Percentiles rank a stretch among this genome's conserved stretches.
These are phyloP conservation scores for Quercus berberidifolia DNA, from an alignment of 306 rosid genomes.

Conservation along the genomic window DNA sequence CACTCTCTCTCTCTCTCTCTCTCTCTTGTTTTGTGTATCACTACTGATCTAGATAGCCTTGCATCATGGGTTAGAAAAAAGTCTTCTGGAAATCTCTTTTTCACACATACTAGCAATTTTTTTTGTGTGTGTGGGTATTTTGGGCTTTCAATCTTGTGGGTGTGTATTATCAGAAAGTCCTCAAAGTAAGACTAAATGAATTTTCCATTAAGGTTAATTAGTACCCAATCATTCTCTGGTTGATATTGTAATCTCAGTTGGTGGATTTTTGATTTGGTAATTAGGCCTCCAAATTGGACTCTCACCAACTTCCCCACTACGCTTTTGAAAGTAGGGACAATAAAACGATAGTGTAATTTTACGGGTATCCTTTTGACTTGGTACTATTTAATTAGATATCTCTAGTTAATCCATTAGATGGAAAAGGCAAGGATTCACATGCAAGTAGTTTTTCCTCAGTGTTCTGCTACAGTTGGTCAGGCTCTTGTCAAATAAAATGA, in stretches of 20 bases:
- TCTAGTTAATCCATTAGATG: not conserved
- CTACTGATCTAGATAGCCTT: not conserved
- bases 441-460: not conserved
- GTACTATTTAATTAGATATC: not conserved
- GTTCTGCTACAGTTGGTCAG: not conserved
- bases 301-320: slow-evolving; percentile 10
- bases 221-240: slow-evolving; percentile 8
- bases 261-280: not conserved
- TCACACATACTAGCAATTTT: not conserved
- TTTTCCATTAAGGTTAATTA: not conserved
- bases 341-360: not conserved
- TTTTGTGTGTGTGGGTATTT: too few species aligned
- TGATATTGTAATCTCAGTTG: not conserved
- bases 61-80: slow-evolving; percentile 6
- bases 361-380: not conserved
- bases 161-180: not conserved
- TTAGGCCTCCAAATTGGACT: slow-evolving; percentile 12
- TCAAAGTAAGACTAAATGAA: not conserved
- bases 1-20: not conserved
- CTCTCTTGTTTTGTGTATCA: slow-evolving; percentile 20
- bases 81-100: not conserved
- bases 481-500: not conserved
- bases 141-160: not conserved
- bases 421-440: not conserved
- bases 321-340: not conserved